A percentile compares a stretch with the other conserved stretches of the same genome.
Conservation (phyloP, 345 rosid genomes). For the Arabis alpina region DNA sequence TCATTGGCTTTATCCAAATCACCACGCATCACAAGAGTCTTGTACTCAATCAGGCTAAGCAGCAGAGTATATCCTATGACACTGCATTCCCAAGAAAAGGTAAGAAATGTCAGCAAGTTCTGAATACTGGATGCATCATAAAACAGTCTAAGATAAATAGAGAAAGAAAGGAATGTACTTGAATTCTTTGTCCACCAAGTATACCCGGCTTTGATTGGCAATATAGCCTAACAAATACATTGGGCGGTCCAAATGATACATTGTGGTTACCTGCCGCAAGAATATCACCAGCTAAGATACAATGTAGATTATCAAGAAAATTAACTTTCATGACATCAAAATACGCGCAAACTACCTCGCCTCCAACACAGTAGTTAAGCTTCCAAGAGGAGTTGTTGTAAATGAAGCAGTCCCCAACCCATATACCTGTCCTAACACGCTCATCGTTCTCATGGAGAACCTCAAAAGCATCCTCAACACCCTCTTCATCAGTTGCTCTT, state of each 20-base stretch:
- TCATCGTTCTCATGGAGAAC: slow-evolving; percentile 98
- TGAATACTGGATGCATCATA: not conserved
- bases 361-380: slow-evolving; percentile 99
- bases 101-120: slow-evolving; percentile 6
- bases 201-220: slow-evolving; percentile 96
- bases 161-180: slow-evolving; percentile 58
- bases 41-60: slow-evolving; percentile 91
- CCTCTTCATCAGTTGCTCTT: slow-evolving; percentile 90
- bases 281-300: slow-evolving; percentile 12
- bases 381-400: slow-evolving; percentile 98
- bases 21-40: slow-evolving; percentile 97
- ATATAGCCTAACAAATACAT: slow-evolving; percentile 99
- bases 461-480: slow-evolving; percentile 99
- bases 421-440: slow-evolving; percentile 96
- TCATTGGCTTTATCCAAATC: slow-evolving; percentile 80
- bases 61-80: slow-evolving; percentile 84
- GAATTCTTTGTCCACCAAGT: slow-evolving; percentile 96
- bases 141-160: slow-evolving; percentile 19
- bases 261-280: slow-evolving; percentile 70
- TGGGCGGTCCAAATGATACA: slow-evolving; percentile 99
- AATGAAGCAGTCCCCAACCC: slow-evolving; percentile 99
- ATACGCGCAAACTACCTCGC: slow-evolving; percentile 71
- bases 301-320: slow-evolving; percentile 9
- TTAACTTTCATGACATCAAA: slow-evolving; percentile 5
- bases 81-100: slow-evolving; percentile 47